Conservation (phyloP, 495 filamentous ascomycete species). For the Penicillium pancosmium region DNA sequence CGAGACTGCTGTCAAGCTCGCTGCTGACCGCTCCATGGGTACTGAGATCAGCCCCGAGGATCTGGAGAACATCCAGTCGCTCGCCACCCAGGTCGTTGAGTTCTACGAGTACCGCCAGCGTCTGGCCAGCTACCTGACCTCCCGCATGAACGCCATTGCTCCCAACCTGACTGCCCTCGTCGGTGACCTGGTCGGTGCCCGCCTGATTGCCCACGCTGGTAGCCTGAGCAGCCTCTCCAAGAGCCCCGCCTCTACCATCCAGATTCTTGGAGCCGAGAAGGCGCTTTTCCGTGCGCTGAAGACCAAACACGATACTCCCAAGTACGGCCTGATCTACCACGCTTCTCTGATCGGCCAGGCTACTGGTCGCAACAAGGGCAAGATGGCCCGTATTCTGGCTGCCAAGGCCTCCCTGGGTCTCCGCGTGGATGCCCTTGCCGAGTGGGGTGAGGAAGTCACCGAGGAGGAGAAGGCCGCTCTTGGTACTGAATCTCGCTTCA, state of each 20-base stretch:
- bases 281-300: slow-evolving; percentile 97
- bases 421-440: slow-evolving; percentile 87
- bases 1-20: slow-evolving; percentile 85
- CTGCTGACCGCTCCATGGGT: slow-evolving; percentile 96
- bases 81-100: slow-evolving; percentile 90
- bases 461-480: slow-evolving; percentile 85
- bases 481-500: slow-evolving; percentile 71
- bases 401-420: slow-evolving; percentile 91
- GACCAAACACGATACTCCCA: slow-evolving; percentile 98
- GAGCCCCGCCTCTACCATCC: slow-evolving; percentile 91
- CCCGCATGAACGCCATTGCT: slow-evolving; percentile 95
- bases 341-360: slow-evolving; percentile 96
- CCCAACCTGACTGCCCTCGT: slow-evolving; percentile 94
- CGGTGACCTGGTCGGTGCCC: slow-evolving; percentile 91
- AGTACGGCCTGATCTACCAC: slow-evolving; percentile 99
- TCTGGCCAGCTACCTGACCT: slow-evolving; percentile 83
- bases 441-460: slow-evolving; percentile 75
- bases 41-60: slow-evolving; percentile 92
- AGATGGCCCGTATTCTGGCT: slow-evolving; percentile 95
- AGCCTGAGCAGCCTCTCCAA: slow-evolving; percentile 96
- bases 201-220: slow-evolving; percentile 93
- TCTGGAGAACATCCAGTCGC: slow-evolving; percentile 82
- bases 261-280: slow-evolving; percentile 98
- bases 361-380: slow-evolving; percentile 97
- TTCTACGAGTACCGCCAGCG: slow-evolving; percentile 88